A percentile compares a stretch with the other conserved stretches of the same genome.
These are phyloP conservation scores for Hypoxylon rickii DNA, from an alignment of 495 filamentous ascomycete species.

Conservation along the genomic window DNA sequence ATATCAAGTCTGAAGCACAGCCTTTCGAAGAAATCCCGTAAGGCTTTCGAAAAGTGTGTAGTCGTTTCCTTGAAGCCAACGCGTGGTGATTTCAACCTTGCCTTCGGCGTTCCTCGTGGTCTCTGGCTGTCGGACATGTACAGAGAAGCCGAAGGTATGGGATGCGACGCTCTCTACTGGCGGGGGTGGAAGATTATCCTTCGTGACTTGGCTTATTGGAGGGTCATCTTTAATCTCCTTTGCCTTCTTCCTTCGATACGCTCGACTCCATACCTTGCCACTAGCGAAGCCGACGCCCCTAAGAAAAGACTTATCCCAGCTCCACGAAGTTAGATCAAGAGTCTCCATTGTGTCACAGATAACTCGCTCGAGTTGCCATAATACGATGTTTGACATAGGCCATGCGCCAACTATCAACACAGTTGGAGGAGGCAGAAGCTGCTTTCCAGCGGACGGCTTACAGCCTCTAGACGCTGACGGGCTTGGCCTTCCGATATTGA, in stretches of 20 bases:
- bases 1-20: not conserved
- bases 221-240: constrained; percentile 45
- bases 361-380: constrained; percentile 56
- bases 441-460: constrained; percentile 57
- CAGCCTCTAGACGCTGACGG: constrained; percentile 63
- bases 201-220: constrained; percentile 23
- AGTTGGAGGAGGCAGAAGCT: constrained; percentile 54
- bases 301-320: constrained; percentile 40
- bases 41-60: constrained; percentile 85
- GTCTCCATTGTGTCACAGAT: constrained; percentile 48
- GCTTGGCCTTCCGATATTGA: constrained; percentile 66
- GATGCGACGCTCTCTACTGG: constrained; percentile 2
- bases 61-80: constrained; percentile 80
- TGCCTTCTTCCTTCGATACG: constrained; percentile 52
- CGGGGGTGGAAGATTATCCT: not conserved
- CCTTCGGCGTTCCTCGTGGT: constrained; percentile 11
- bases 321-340: constrained; percentile 66
- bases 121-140: constrained; percentile 30
- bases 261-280: constrained; percentile 57
- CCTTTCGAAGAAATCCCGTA: constrained; percentile 70
- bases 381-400: constrained; percentile 47
- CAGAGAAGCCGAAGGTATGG: constrained; percentile 51
- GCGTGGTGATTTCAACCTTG: constrained; percentile 51
- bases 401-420: constrained; percentile 30
- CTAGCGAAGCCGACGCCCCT: constrained; percentile 44